phyloP scores from a whole-genome alignment of 805 yeast genomes.

The Tetrapisispora namnaoensis region DNA sequence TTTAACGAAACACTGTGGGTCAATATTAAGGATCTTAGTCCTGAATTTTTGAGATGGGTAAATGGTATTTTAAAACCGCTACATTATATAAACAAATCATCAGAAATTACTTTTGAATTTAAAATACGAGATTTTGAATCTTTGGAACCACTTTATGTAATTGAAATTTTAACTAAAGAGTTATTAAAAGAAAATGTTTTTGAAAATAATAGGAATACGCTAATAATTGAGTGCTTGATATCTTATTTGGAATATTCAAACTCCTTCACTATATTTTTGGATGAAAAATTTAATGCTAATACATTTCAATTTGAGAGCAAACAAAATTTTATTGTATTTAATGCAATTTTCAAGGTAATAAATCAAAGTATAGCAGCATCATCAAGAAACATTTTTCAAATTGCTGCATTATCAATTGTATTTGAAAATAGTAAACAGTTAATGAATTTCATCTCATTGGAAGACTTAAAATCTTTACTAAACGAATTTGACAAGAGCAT shows the following conservation, averaged over 20 bases:
- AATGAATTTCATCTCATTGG: slow-evolving; percentile 1
- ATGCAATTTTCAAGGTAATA: slow-evolving; percentile 4
- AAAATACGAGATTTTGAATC: slow-evolving; percentile 19
- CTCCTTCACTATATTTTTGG: slow-evolving; percentile 10
- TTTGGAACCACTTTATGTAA: slow-evolving; percentile 7
- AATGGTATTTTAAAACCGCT: slow-evolving; percentile 24
- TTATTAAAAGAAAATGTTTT: not conserved
- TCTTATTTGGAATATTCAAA: slow-evolving; percentile 15
- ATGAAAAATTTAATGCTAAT: slow-evolving; percentile 7
- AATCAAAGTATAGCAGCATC: not conserved
- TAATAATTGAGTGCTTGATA: slow-evolving; percentile 9
- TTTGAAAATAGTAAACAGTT: slow-evolving; percentile 15
- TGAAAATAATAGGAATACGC: not conserved
- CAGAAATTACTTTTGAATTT: slow-evolving; percentile 1
- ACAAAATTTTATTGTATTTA: slow-evolving; percentile 13
- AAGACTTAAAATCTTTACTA: slow-evolving; percentile 8
- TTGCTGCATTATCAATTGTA: slow-evolving; percentile 10
- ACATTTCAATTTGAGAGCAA: slow-evolving; percentile 11
- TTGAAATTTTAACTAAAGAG: slow-evolving; percentile 7
- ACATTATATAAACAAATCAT: slow-evolving; percentile 14
- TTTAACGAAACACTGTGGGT: slow-evolving; percentile 21
- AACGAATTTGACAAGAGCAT: slow-evolving; percentile 6
- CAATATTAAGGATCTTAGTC: not conserved
- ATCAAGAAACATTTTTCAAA: not conserved
- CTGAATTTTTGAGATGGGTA: slow-evolving; percentile 18